A percentile compares a stretch with the other conserved stretches of the same genome.
Conservation (phyloP, 139 green algal species). For the Pseudopediastrum boryanum region DNA sequence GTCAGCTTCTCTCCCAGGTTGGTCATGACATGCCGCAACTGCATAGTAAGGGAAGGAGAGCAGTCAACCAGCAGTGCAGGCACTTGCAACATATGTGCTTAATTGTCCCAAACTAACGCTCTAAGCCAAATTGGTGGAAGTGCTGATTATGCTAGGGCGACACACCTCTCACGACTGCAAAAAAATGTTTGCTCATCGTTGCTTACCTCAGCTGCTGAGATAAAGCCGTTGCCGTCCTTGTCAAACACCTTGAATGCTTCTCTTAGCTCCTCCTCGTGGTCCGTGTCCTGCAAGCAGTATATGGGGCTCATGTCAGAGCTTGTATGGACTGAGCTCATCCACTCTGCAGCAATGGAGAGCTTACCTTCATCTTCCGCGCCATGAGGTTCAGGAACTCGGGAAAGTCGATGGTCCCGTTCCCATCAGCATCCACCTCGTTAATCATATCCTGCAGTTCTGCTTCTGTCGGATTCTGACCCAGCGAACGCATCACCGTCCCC, state of each 20-base stretch:
- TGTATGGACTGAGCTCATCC: background rate
- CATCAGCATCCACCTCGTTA: constrained; percentile 98
- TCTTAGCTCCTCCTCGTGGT: constrained; percentile 97
- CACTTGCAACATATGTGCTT: no score
- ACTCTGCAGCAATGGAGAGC: background rate
- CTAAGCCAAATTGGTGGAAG: no score
- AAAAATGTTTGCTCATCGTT: no score
- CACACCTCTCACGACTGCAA: no score
- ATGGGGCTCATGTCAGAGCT: background rate
- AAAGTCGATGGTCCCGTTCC: constrained; percentile 99
- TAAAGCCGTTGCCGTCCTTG: constrained; percentile 99
- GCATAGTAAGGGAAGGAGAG: no score
- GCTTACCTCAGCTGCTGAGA: constrained; percentile 93
- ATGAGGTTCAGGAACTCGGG: constrained; percentile 99
- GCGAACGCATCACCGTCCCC: constrained; percentile 98
- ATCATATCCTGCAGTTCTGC: constrained; percentile 99
- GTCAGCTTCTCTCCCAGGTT: constrained; percentile 98
- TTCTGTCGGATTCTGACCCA: constrained; percentile 99
- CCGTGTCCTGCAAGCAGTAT: constrained; percentile 69
- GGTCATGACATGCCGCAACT: constrained; percentile 98
- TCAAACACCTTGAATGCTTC: constrained; percentile 99
- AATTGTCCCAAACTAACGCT: no score
- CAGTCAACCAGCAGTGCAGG: no score
- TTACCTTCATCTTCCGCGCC: constrained; percentile 98
- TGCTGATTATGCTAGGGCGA: background rate